Evolutionary conservation across 1,139 yeast genomes (phyloP).

Genomic region (Kodamaea fungicola): DNA sequence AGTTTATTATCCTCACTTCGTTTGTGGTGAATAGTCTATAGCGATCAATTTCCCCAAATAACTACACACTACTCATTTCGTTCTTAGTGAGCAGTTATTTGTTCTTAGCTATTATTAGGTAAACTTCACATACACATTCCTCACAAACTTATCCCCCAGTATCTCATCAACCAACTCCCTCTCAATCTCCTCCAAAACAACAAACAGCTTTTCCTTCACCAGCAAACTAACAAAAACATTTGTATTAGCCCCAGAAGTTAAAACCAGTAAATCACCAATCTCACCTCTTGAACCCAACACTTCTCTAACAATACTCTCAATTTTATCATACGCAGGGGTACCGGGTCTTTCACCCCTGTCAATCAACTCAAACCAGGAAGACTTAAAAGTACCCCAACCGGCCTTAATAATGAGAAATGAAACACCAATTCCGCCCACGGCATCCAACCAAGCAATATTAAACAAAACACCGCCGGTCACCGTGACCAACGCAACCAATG

Average conservation of each 20-base stretch:
- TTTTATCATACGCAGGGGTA: constrained; percentile 27
- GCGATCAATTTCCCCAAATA: too few species aligned
- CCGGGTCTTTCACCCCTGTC: constrained; percentile 49
- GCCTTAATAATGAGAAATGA: constrained; percentile 79
- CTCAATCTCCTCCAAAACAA: constrained; percentile 24
- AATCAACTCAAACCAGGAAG: constrained; percentile 70
- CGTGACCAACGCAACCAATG: constrained; percentile 84
- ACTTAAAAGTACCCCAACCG: constrained; percentile 70
- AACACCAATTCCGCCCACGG: constrained; percentile 86
- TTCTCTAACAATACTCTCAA: constrained; percentile 19
- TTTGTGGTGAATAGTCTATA: too few species aligned
- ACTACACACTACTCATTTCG: too few species aligned
- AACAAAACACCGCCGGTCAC: constrained; percentile 82
- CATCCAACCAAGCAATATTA: constrained; percentile 79
- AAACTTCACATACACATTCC: constrained; percentile 28
- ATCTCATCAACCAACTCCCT: constrained; percentile 18
- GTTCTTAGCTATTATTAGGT: constrained; percentile 6
- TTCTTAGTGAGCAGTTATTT: not conserved
- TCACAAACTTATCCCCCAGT: constrained; percentile 25
- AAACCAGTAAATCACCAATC: constrained; percentile 49
- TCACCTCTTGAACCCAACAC: constrained; percentile 16
- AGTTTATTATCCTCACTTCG: too few species aligned
- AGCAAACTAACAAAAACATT: constrained; percentile 29
- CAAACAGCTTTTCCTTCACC: constrained; percentile 15
- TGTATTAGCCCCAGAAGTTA: constrained; percentile 72